A percentile compares a stretch with the other conserved stretches of the same genome.
Evolutionary conservation across 257 asterid species (phyloP).

Genomic region (Petunia axillaris): DNA sequence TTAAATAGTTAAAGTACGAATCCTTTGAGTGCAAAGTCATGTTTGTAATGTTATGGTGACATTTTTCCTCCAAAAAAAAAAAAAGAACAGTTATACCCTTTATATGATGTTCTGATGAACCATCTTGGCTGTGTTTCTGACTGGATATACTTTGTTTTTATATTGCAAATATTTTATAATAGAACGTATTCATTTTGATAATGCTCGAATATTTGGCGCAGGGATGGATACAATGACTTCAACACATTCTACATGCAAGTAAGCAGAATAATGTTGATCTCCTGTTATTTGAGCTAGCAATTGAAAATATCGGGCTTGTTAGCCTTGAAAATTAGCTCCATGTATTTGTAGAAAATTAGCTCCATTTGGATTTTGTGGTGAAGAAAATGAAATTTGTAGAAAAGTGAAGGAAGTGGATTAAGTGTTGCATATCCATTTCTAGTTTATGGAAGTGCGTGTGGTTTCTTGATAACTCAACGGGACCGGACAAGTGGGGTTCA

Average conservation of each 20-base stretch:
- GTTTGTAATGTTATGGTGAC: constrained; percentile 7
- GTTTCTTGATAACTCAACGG: too few species aligned
- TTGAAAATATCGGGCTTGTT: neutral
- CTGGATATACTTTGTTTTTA: neutral
- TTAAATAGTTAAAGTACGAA: neutral
- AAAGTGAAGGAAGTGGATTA: too few species aligned
- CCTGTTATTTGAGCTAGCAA: neutral
- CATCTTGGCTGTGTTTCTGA: neutral
- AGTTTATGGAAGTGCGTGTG: too few species aligned
- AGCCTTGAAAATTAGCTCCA: neutral
- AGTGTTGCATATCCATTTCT: too few species aligned
- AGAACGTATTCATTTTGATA: constrained; percentile 32
- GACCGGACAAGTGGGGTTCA: too few species aligned
- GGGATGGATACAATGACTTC: constrained; percentile 99
- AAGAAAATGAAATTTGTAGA: too few species aligned
- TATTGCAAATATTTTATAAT: constrained; percentile 3
- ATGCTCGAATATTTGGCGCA: constrained; percentile 53
- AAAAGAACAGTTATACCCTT: neutral
- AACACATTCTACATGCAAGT: constrained; percentile 99
- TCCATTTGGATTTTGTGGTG: too few species aligned
- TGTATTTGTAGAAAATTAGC: neutral
- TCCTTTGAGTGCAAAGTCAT: neutral
- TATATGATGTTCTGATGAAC: neutral
- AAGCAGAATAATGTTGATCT: constrained; percentile 41
- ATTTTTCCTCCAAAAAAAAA: too few species aligned